Percentiles rank a stretch among this genome's conserved stretches.
Evolutionary conservation across 2,329 filamentous ascomycete species (phyloP).

Genomic region (Pseudogymnoascus verrucosus): DNA sequence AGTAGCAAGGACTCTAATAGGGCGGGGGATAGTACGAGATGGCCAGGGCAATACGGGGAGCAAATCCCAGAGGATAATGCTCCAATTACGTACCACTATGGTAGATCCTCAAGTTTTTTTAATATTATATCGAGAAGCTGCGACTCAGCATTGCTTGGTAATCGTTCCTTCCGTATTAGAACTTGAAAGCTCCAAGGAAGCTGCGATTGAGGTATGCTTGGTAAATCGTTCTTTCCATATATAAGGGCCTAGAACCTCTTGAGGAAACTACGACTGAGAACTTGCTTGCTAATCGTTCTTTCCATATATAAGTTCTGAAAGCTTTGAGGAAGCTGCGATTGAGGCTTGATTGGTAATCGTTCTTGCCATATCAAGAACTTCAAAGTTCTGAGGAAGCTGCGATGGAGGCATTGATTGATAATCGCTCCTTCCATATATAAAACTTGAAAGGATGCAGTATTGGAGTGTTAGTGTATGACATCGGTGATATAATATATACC

Average conservation of each 20-base stretch:
- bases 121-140: background rate
- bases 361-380: no score
- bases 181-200: background rate
- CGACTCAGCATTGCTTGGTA: background rate
- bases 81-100: background rate
- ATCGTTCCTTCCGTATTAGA: background rate
- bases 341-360: no score
- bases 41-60: background rate
- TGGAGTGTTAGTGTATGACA: background rate
- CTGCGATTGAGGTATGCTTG: background rate
- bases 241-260: background rate
- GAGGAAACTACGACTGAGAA: no score
- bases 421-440: background rate
- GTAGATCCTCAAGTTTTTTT: background rate
- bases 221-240: background rate
- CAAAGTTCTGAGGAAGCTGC: background rate
- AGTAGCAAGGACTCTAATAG: no score
- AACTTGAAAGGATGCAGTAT: background rate
- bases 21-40: no score
- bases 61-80: background rate
- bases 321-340: no score
- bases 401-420: background rate
- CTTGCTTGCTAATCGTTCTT: no score
- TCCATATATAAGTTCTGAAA: no score
- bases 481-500: background rate